phyloP scores from a whole-genome alignment of 176 grass and related monocot genomes.

The Stipa capillata region DNA sequence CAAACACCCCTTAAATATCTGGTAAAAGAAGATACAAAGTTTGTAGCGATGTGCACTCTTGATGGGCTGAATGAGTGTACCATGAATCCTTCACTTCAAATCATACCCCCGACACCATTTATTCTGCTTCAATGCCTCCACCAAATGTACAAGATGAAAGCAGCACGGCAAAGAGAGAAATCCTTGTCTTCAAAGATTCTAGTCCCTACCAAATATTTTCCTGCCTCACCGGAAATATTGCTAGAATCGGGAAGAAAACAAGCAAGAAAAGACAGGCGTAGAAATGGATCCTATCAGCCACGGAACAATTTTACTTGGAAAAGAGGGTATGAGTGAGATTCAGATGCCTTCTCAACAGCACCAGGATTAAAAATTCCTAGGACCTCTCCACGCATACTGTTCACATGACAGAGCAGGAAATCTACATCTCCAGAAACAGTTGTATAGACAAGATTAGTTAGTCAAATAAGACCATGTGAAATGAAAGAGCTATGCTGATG shows the following conservation, averaged over 20 bases:
- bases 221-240: neutral
- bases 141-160: neutral
- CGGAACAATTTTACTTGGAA: neutral
- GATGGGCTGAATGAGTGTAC: constrained; percentile 24
- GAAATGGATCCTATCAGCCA: neutral
- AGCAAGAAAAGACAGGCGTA: neutral
- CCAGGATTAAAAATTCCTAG: neutral
- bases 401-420: too few relatives aligned
- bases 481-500: neutral
- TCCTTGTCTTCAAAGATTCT: neutral
- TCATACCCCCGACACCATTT: constrained; percentile 11
- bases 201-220: neutral
- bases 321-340: neutral
- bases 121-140: neutral
- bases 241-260: neutral
- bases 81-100: constrained; percentile 32
- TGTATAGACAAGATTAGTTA: neutral
- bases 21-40: constrained; percentile 1
- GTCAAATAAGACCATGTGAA: neutral
- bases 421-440: neutral
- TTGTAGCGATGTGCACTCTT: neutral
- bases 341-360: neutral
- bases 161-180: neutral
- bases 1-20: too few relatives aligned
- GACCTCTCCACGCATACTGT: neutral